Conservation (phyloP, 768 basidiomycete species). For the Tricholoma bakamatsutake region DNA sequence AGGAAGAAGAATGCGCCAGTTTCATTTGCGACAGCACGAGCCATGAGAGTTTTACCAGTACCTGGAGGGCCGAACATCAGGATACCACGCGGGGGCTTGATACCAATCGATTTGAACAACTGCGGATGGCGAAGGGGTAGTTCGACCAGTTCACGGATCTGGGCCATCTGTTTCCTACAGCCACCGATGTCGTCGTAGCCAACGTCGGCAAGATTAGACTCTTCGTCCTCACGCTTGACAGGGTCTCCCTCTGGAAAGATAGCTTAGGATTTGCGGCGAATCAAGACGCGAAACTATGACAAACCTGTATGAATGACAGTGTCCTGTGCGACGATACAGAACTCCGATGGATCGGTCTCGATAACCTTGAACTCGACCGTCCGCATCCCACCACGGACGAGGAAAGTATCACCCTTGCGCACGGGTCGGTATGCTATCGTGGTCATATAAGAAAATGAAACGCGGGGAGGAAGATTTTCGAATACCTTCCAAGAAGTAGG, state of each 20-base stretch:
- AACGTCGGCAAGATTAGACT: constrained; percentile 92
- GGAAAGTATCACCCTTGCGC: constrained; percentile 98
- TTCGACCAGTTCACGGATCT: constrained; percentile 98
- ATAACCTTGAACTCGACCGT: constrained; percentile 99
- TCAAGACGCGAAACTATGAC: constrained; percentile 11
- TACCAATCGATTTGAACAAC: constrained; percentile 99
- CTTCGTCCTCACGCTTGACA: constrained; percentile 98
- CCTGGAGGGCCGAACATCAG: constrained; percentile 98
- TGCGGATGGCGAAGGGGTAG: constrained; percentile 97
- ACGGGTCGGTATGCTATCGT: constrained; percentile 82
- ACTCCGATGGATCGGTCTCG: constrained; percentile 96
- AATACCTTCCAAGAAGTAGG: constrained; percentile 94
- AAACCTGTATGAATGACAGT: constrained; percentile 91
- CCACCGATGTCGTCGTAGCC: constrained; percentile 99
- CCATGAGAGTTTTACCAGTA: constrained; percentile 99
- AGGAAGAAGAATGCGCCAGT: constrained; percentile 99
- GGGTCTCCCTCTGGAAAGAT: constrained; percentile 82
- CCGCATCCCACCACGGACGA: constrained; percentile 96
- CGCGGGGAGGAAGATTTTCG: background rate
- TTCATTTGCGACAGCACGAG: constrained; percentile 98
- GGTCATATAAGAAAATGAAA: background rate
- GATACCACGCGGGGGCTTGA: constrained; percentile 98
- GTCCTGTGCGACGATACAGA: constrained; percentile 98
- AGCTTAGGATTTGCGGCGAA: constrained; percentile 12
- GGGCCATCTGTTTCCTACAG: constrained; percentile 98